A percentile compares a stretch with the other conserved stretches of the same genome.
These are phyloP conservation scores for Candida tetrigidarum DNA, from an alignment of 1,139 yeast species.

Conservation along the genomic window DNA sequence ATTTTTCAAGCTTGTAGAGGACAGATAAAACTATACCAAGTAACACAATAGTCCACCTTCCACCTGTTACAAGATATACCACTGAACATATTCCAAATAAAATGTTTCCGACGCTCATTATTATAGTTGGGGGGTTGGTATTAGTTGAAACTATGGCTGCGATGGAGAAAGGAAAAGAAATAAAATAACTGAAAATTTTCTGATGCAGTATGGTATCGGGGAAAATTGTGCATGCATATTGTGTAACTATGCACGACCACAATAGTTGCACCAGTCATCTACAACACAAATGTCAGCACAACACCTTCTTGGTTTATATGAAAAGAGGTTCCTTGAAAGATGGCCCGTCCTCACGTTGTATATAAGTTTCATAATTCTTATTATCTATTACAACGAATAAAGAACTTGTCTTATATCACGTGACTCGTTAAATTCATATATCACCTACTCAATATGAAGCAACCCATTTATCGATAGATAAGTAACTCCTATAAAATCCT, in stretches of 20 bases:
- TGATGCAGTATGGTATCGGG: neutral
- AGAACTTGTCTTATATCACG: neutral
- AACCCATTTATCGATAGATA: too few species aligned
- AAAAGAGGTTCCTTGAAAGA: too few species aligned
- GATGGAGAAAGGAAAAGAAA: too few species aligned
- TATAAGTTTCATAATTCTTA: neutral
- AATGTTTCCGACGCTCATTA: conserved; percentile 10
- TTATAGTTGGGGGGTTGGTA: neutral
- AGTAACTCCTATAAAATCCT: too few species aligned
- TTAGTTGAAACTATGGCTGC: conserved; percentile 3
- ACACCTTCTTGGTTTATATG: too few species aligned
- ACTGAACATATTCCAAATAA: conserved; percentile 11
- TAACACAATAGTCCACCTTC: conserved; percentile 30
- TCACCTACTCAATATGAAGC: too few species aligned
- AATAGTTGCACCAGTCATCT: neutral
- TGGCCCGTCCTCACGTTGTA: too few species aligned
- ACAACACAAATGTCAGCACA: conserved; percentile 2
- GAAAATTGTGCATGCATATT: conserved; percentile 1
- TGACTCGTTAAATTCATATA: conserved; percentile 3
- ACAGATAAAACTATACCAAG: conserved; percentile 14
- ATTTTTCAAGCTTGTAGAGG: conserved; percentile 11
- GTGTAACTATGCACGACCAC: neutral
- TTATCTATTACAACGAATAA: too few species aligned
- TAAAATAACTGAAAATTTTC: neutral
- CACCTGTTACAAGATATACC: conserved; percentile 27